phyloP scores from a whole-genome alignment of 768 basidiomycete species.

The Dendrothele bispora region DNA sequence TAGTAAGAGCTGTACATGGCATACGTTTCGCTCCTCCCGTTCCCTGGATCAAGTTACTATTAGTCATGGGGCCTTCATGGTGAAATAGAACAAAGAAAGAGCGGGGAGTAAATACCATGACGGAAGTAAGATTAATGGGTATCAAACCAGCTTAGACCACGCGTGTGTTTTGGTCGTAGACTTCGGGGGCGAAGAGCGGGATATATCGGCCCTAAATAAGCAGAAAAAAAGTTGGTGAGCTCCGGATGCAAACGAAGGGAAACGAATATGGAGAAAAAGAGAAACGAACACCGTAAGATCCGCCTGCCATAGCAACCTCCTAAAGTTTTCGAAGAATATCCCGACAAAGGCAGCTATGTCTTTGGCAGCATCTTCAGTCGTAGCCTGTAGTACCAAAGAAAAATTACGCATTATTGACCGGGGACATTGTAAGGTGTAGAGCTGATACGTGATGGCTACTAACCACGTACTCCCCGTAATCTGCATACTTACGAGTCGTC shows the following conservation, averaged over 20 bases:
- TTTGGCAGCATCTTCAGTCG: slow-evolving; percentile 51
- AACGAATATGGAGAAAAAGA: not conserved
- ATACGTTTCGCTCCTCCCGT: slow-evolving; percentile 49
- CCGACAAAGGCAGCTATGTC: slow-evolving; percentile 56
- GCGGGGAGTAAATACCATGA: slow-evolving; percentile 42
- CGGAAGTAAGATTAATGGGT: slow-evolving; percentile 49
- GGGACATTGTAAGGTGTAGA: not conserved
- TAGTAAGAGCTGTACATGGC: slow-evolving; percentile 30
- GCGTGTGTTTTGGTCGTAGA: slow-evolving; percentile 47
- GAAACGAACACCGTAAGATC: slow-evolving; percentile 52
- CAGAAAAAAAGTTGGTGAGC: too few species aligned
- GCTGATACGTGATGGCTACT: slow-evolving; percentile 8
- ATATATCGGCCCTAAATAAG: slow-evolving; percentile 46
- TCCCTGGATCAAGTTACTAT: slow-evolving; percentile 27
- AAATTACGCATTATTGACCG: not conserved
- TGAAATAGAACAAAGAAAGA: not conserved
- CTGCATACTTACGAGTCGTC: slow-evolving; percentile 63
- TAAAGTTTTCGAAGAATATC: slow-evolving; percentile 57
- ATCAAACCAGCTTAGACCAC: slow-evolving; percentile 42
- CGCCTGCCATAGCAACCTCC: slow-evolving; percentile 43
- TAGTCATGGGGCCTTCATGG: too few species aligned
- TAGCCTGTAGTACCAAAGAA: slow-evolving; percentile 41
- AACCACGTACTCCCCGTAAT: slow-evolving; percentile 44
- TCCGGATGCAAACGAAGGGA: too few species aligned
- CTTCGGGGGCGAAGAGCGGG: slow-evolving; percentile 46